Percentiles rank a stretch among this genome's conserved stretches.
These are phyloP conservation scores for Pseudogymnoascus verrucosus DNA, from an alignment of 2,329 filamentous ascomycete species.

Conservation along the genomic window DNA sequence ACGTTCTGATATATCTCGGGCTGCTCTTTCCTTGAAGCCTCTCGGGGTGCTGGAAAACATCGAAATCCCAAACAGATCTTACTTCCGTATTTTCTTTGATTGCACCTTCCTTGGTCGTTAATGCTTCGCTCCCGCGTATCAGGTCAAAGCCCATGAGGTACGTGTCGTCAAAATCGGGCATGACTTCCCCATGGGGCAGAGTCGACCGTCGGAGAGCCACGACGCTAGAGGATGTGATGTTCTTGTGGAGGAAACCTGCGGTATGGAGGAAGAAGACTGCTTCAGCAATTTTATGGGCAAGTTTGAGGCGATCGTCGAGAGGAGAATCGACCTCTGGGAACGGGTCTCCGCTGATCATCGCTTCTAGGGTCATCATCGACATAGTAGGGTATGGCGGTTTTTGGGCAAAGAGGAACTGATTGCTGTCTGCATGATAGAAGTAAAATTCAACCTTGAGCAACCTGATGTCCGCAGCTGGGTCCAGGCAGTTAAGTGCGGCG, in stretches of 20 bases:
- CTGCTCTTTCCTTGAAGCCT: background rate
- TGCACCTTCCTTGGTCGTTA: background rate
- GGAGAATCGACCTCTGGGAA: slow-evolving; percentile 9
- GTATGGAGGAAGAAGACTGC: slow-evolving; percentile 26
- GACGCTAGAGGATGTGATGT: slow-evolving; percentile 17
- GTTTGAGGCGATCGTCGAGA: slow-evolving; percentile 15
- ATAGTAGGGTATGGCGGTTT: background rate
- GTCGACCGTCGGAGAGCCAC: background rate
- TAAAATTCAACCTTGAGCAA: background rate
- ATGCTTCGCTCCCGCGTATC: background rate
- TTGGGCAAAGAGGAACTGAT: slow-evolving; percentile 6
- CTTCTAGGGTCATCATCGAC: background rate
- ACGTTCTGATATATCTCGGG: slow-evolving; percentile 8
- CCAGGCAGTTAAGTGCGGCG: background rate
- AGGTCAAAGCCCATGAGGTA: slow-evolving; percentile 10
- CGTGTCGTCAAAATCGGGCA: background rate
- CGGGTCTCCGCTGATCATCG: slow-evolving; percentile 1
- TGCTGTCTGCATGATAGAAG: slow-evolving; percentile 1
- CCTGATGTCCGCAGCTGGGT: background rate
- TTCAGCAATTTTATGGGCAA: slow-evolving; percentile 24
- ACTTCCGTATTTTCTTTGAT: background rate
- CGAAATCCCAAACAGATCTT: background rate
- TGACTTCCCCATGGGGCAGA: background rate
- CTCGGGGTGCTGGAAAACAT: slow-evolving; percentile 8
- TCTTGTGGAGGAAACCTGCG: slow-evolving; percentile 29